These are phyloP conservation scores for Umbelopsis sp. DNA, from an alignment of 371 early-diverging fungal genomes.

Conservation along the genomic window DNA sequence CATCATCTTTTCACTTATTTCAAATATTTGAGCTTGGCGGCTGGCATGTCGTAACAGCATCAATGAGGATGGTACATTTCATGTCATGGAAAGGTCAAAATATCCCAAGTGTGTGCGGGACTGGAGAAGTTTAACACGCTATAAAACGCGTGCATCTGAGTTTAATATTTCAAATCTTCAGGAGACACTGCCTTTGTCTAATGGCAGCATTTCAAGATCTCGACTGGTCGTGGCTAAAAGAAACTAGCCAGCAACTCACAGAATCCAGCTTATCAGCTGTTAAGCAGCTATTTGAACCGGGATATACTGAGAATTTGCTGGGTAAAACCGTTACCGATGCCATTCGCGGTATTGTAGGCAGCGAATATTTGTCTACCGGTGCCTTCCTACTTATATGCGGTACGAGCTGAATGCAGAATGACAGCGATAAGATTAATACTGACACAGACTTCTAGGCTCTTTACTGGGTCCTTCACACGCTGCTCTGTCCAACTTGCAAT, in stretches of 20 bases:
- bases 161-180: neutral
- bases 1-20: no score
- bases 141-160: neutral
- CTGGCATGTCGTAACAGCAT: no score
- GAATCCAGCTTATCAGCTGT: neutral
- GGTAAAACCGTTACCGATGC: neutral
- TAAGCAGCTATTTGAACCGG: neutral
- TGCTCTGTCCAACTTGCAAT: neutral
- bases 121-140: neutral
- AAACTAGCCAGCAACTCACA: neutral
- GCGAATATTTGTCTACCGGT: constrained; percentile 3
- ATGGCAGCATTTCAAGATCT: constrained; percentile 9
- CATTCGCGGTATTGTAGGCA: constrained; percentile 1
- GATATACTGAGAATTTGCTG: neutral
- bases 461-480: neutral
- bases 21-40: no score
- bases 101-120: no score
- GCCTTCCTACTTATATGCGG: constrained; percentile 10
- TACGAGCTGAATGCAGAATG: neutral
- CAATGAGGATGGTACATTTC: no score
- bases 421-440: neutral
- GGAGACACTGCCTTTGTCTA: neutral
- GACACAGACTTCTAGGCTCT: neutral
- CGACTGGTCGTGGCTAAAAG: constrained; percentile 13
- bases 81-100: no score